Evolutionary conservation across 169 alveolate genomes (phyloP), one percentile per base, ranked within the genome.

Genomic region (Eimeria sp.): DNA sequence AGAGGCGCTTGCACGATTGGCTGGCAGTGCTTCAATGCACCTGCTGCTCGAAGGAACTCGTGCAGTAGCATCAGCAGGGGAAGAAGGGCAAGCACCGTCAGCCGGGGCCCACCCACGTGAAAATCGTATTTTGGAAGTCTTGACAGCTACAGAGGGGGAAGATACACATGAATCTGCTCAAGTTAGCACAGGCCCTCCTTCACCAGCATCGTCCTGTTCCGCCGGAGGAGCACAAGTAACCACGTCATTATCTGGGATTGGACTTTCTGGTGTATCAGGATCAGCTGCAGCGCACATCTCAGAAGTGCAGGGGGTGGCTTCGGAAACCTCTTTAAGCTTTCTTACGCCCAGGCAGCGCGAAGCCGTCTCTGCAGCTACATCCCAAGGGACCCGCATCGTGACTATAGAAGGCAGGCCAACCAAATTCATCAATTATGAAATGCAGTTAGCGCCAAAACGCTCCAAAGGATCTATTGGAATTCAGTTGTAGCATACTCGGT

Each of bases 341-440:
- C 45, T 87, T 40, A 87, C 93, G n/a, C 80, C 80, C 58, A 80
- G 93, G 5, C 93, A 87, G 83, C 82, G 72, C 7, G 93, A 87
- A 63, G 93, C 93, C 30, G 93, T 87, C 65, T 63, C 45, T 63
- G 93, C 93, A 40, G 93, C 93, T 45, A 87, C 82, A 58, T 63
- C 93, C 27, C 93, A 45, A 87, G 93, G 80, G 14, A 63, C 40
- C 83, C 93, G 93, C 65, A 87, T 87, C 78, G 82, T 87, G 16
- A 87, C 93, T 2, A 63, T 87, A 34, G 93, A 87, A 63, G 93
- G 93, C 80, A 63, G 30, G 93, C 40, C 82, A 40, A 82, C 83
- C 30, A 13, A 13, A 20, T 73, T 34, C 6, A n/a, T 40, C 40
- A 40, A 43, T 73, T 6, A 4, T 73, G 27, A 57, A 73, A 18